Evolutionary conservation across 106 monocot genomes (phyloP).

Genomic region (Xerophyta viscosa): DNA sequence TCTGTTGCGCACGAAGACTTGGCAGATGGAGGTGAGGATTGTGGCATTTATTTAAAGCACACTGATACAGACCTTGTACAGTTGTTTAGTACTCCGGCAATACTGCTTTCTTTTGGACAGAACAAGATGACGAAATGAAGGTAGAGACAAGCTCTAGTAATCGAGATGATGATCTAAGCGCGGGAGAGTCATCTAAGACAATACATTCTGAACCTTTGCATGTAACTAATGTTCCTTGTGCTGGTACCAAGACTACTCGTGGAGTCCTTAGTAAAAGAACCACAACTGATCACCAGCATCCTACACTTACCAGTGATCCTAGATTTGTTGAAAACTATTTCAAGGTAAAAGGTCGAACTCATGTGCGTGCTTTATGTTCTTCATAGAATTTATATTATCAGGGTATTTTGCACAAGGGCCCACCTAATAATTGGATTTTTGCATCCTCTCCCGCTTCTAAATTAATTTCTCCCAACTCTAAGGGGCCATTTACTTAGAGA

Average conservation of each 20-base stretch:
- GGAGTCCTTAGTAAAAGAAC: slow-evolving; percentile 6
- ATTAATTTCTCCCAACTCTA: no score
- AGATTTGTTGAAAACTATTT: slow-evolving; percentile 98
- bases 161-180: slow-evolving; percentile 16
- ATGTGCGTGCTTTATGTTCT: no score
- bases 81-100: slow-evolving; percentile 12
- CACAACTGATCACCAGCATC: slow-evolving; percentile 20
- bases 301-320: slow-evolving; percentile 58
- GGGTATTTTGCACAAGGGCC: no score
- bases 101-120: slow-evolving; percentile 4
- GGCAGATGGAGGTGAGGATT: background rate
- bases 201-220: slow-evolving; percentile 5
- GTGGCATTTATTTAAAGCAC: background rate
- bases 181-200: slow-evolving; percentile 13
- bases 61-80: slow-evolving; percentile 4
- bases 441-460: no score
- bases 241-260: slow-evolving; percentile 1
- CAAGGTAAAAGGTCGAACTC: slow-evolving; percentile 68
- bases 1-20: slow-evolving; percentile 17
- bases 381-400: no score
- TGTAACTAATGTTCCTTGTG: background rate
- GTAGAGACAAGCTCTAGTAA: slow-evolving; percentile 11
- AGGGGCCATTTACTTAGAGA: no score
- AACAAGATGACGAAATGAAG: slow-evolving; percentile 7
- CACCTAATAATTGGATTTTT: no score